phyloP scores from a whole-genome alignment of 768 basidiomycete species.

The Amanita phalloides region DNA sequence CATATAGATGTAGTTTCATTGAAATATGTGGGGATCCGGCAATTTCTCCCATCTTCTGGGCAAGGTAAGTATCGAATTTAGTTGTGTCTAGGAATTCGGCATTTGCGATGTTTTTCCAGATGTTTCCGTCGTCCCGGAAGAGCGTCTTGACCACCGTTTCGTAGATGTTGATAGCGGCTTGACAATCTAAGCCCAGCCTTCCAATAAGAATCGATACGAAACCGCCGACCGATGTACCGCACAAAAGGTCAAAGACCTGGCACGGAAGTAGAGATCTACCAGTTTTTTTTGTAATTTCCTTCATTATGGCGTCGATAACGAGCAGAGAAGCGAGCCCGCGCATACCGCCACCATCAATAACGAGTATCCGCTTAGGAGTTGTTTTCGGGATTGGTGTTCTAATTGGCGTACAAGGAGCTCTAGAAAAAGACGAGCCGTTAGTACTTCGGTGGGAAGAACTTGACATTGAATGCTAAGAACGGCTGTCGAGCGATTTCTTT shows the following conservation, averaged over 20 bases:
- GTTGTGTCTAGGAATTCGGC: conserved; percentile 1
- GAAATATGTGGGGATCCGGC: conserved; percentile 1
- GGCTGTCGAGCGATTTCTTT: too few species aligned
- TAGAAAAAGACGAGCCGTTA: too few species aligned
- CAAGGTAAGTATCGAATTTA: background rate
- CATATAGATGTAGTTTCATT: conserved; percentile 2
- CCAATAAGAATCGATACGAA: conserved; percentile 19
- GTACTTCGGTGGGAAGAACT: too few species aligned
- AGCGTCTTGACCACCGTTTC: conserved; percentile 9
- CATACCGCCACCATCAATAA: conserved; percentile 18
- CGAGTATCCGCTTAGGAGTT: conserved; percentile 9
- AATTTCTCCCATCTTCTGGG: background rate
- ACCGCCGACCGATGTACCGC: conserved; percentile 18
- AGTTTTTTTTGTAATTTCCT: conserved; percentile 9
- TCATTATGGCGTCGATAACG: conserved; percentile 15
- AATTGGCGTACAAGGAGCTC: too few species aligned
- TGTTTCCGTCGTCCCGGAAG: conserved; percentile 9
- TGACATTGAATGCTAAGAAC: too few species aligned
- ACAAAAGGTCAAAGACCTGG: conserved; percentile 17
- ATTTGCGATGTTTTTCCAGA: conserved; percentile 9
- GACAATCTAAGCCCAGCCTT: conserved; percentile 17
- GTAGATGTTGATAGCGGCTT: conserved; percentile 16
- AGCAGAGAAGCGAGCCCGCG: conserved; percentile 15
- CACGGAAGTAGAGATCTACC: conserved; percentile 13
- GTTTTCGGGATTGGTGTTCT: too few species aligned